Percentiles rank a stretch among this genome's conserved stretches.
Evolutionary conservation across 805 yeast species (phyloP).

Genomic region (Pichia ethanolica): DNA sequence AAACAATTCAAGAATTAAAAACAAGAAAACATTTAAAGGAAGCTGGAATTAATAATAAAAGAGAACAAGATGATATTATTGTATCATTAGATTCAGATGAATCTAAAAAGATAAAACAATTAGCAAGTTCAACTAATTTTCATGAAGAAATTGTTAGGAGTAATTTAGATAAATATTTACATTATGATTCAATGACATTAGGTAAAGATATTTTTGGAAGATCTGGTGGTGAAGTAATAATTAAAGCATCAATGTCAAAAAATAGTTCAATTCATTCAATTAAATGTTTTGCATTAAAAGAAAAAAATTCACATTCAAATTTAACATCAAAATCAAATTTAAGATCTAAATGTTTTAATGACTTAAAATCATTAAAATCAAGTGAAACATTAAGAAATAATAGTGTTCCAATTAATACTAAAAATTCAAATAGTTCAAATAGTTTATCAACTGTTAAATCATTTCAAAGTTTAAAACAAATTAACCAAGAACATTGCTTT

Average conservation of each 20-base stretch:
- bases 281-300: not conserved
- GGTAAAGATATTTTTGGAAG: conserved; percentile 2
- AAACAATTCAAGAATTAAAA: conserved; percentile 1
- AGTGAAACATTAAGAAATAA: not conserved
- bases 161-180: conserved; percentile 1
- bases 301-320: not conserved
- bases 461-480: not conserved
- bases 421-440: not conserved
- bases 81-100: conserved; percentile 1
- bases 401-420: not conserved
- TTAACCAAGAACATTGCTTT: conserved; percentile 3
- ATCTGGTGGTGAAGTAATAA: conserved; percentile 3
- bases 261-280: conserved; percentile 1
- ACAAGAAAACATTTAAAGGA: conserved; percentile 4
- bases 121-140: conserved; percentile 4
- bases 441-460: not conserved
- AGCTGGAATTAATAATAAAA: not conserved
- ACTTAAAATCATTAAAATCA: not conserved
- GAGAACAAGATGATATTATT: conserved; percentile 4
- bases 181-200: not conserved
- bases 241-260: conserved; percentile 5
- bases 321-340: not conserved
- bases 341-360: too few species aligned
- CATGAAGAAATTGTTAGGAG: conserved; percentile 4
- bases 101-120: conserved; percentile 2